Percentiles rank a stretch among this genome's conserved stretches.
Conservation (phyloP, 2,329 filamentous ascomycete genomes). For the Cladophialophora exuberans region DNA sequence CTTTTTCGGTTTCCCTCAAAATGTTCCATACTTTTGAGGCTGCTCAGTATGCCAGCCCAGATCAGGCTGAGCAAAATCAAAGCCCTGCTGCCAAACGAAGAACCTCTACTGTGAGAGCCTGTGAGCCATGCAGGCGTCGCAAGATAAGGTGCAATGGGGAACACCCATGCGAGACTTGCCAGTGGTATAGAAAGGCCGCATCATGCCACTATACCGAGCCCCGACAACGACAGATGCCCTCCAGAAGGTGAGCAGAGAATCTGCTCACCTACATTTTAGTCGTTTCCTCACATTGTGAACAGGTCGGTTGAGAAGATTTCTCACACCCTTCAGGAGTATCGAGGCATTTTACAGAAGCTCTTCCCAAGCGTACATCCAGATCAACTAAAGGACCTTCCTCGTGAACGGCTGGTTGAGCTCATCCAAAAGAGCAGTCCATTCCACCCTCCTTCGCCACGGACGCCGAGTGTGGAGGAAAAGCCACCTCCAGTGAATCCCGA, state of each 20-base stretch:
- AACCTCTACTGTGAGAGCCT: conserved; percentile 56
- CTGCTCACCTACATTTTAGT: conserved; percentile 5
- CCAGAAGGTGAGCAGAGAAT: conserved; percentile 66
- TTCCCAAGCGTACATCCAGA: conserved; percentile 63
- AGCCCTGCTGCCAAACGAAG: conserved; percentile 40
- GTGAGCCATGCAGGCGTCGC: conserved; percentile 75
- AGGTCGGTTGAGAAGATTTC: conserved; percentile 66
- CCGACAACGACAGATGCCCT: conserved; percentile 74
- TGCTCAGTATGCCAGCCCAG: conserved; percentile 42
- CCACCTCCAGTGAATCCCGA: conserved; percentile 48
- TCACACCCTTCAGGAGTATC: conserved; percentile 68
- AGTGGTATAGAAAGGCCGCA: conserved; percentile 79
- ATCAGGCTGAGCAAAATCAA: conserved; percentile 35
- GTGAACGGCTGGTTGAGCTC: conserved; percentile 63
- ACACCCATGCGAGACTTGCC: conserved; percentile 79
- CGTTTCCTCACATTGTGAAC: conserved; percentile 28
- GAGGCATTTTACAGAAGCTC: conserved; percentile 63
- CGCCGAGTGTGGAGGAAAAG: conserved; percentile 49
- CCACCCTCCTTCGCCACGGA: conserved; percentile 47
- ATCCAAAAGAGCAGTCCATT: conserved; percentile 53
- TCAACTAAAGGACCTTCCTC: conserved; percentile 56
- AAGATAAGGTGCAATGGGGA: conserved; percentile 85
- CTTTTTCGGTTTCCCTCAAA: conserved; percentile 1
- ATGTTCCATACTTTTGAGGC: conserved; percentile 50
- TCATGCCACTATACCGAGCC: conserved; percentile 82